Evolutionary conservation across 805 yeast species (phyloP).

Genomic region (Cyberlindnera mississippiensis): DNA sequence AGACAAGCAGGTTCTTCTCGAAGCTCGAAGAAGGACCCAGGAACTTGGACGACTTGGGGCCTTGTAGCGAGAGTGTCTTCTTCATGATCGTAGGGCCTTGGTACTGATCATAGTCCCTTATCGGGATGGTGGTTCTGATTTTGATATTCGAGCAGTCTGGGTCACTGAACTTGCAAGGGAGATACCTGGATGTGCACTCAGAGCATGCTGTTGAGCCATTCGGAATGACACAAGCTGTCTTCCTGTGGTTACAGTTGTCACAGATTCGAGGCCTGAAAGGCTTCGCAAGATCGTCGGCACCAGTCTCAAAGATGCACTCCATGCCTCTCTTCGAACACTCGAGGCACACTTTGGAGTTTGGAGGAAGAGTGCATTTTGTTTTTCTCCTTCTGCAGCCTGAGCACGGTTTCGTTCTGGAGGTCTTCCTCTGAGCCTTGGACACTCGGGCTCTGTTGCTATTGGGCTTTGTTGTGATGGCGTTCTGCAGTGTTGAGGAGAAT

Average conservation of each 20-base stretch:
- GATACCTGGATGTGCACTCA: conserved; percentile 24
- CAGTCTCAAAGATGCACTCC: conserved; percentile 14
- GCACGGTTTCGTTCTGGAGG: conserved; percentile 34
- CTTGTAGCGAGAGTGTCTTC: conserved; percentile 27
- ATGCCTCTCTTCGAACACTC: conserved; percentile 18
- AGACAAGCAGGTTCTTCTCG: conserved; percentile 24
- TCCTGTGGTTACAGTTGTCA: conserved; percentile 23
- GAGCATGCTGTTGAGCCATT: conserved; percentile 17
- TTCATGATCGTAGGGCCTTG: conserved; percentile 29
- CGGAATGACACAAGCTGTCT: conserved; percentile 25
- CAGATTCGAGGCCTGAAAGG: conserved; percentile 15
- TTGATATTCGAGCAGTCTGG: conserved; percentile 8
- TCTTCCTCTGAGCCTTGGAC: conserved; percentile 9
- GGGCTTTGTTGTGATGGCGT: conserved; percentile 16
- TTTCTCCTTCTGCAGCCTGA: conserved; percentile 36
- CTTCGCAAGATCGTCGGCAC: conserved; percentile 3
- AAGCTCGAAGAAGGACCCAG: conserved; percentile 26
- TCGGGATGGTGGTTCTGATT: conserved; percentile 24
- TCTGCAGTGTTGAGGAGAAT: conserved; percentile 11
- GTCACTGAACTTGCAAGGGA: conserved; percentile 25
- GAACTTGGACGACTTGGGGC: conserved; percentile 27
- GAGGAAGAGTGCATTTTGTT: conserved; percentile 18
- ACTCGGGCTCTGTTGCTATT: conserved; percentile 3
- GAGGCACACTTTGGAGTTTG: conserved; percentile 10
- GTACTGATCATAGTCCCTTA: conserved; percentile 27